Base-by-base conservation (phyloP, 768 basidiomycete genomes). In the Exsudoporus frostii region DNA sequence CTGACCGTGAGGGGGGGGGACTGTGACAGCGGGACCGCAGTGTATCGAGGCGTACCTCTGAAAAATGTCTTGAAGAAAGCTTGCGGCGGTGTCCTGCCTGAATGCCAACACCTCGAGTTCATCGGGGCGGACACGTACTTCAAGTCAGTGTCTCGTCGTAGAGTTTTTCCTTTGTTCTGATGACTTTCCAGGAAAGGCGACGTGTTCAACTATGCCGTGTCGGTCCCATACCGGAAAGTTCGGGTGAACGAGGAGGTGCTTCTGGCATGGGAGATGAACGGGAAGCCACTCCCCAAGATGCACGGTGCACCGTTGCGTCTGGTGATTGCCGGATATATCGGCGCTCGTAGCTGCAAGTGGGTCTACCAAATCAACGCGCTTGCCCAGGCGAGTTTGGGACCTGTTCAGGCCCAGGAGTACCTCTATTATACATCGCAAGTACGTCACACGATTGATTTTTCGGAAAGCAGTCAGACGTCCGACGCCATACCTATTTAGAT, bases 51-150 rank as follows among this genome's bases (percentile, higher is more conserved):
- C 4, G 80, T 81, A 4, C 69, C 79, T 5, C 67, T 81, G 24
- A 80, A 81, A 69, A 79, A 79, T 51, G 75, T 81, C 3, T 71
- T 81, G 41, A 81, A 81, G 61, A 60, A 70, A 32, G 80, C 79
- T 1, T 81, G 78, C 55, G 79, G 79, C 3, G 81, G 79, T 17
- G 65, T 80, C 37, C 62, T 68, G 19, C 75, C 77, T 13, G 76
- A 79, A 36, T 77, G 74, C 46, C 56, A 76, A 58, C 79, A 81
- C 59, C 68, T 81, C 57, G 80, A 82, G 61, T 78, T 81, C 62
- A 75, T 81, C 53, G 80, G 80, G 22, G 80, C 79, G 7, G 80
- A 82, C 54, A 81, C 80, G 1, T 81, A 81, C 62, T 80, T 80
- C 71, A 79, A 79, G 79, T 77, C 36, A 36, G 51, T 38, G 33